These are phyloP conservation scores for Eimeria sp. DNA, from an alignment of 169 alveolate species.

Conservation along the genomic window DNA sequence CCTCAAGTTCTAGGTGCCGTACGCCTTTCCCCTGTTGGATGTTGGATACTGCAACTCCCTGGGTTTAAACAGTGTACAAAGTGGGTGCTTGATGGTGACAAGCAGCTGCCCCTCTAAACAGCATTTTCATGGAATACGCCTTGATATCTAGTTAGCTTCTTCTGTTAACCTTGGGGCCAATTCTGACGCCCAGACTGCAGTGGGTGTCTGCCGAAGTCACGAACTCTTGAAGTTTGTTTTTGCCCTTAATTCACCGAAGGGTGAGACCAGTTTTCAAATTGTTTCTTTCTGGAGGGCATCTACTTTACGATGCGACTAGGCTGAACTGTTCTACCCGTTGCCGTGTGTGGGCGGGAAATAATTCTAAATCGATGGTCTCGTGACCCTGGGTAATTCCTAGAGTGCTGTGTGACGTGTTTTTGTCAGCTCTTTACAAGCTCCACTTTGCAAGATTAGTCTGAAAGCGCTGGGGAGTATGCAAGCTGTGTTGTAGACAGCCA, in stretches of 20 bases:
- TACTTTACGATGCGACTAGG: background rate
- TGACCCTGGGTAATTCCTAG: background rate
- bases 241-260: background rate
- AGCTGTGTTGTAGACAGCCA: background rate
- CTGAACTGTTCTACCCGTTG: background rate
- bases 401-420: background rate
- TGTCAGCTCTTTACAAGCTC: background rate
- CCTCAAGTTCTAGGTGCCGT: slow-evolving; percentile 82
- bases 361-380: background rate
- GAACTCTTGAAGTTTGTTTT: background rate
- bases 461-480: background rate
- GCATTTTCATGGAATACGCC: background rate
- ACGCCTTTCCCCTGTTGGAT: slow-evolving; percentile 82
- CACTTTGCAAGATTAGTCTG: background rate
- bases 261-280: background rate
- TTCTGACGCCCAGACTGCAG: background rate
- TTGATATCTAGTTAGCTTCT: background rate
- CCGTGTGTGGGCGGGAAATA: background rate
- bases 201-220: background rate
- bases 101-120: slow-evolving; percentile 43
- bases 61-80: slow-evolving; percentile 82
- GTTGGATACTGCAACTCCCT: slow-evolving; percentile 81
- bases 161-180: background rate
- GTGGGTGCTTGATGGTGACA: slow-evolving; percentile 79
- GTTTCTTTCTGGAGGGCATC: background rate